These are phyloP conservation scores for Chrysosporium queenslandicum DNA, from an alignment of 2,329 filamentous ascomycete species.

Conservation along the genomic window DNA sequence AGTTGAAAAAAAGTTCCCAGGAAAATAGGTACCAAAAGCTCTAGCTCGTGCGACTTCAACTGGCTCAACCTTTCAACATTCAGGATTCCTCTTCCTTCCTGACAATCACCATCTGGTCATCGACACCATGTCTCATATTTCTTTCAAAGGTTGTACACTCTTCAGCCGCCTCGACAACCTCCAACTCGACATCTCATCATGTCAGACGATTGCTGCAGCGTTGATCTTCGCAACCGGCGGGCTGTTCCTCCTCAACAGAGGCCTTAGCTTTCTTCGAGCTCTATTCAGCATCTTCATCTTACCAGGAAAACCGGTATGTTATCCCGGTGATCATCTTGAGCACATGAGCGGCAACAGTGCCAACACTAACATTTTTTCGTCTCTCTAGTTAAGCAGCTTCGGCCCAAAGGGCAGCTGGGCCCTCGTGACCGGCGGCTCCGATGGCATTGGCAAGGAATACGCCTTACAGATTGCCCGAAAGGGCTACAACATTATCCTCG, in stretches of 20 bases:
- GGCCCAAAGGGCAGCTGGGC: conserved; percentile 89
- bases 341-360: no score
- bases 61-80: neutral
- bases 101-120: neutral
- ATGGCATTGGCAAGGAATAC: conserved; percentile 95
- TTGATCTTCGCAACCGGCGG: conserved; percentile 44
- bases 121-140: conserved; percentile 6
- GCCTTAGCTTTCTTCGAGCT: conserved; percentile 51
- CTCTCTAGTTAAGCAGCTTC: conserved; percentile 67
- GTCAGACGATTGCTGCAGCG: conserved; percentile 29
- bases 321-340: no score
- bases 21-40: neutral
- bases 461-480: conserved; percentile 79
- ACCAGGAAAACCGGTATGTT: conserved; percentile 40
- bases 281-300: conserved; percentile 60
- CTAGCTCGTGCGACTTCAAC: neutral
- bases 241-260: conserved; percentile 47
- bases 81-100: neutral
- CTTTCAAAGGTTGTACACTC: conserved; percentile 3
- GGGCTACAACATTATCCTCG: conserved; percentile 88
- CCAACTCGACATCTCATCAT: conserved; percentile 27
- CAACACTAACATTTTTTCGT: conserved; percentile 4
- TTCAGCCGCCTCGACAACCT: conserved; percentile 27
- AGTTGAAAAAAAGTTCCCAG: neutral
- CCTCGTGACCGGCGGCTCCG: conserved; percentile 86